Evolutionary conservation across 306 rosid genomes (phyloP).

Genomic region (Inga laurina): DNA sequence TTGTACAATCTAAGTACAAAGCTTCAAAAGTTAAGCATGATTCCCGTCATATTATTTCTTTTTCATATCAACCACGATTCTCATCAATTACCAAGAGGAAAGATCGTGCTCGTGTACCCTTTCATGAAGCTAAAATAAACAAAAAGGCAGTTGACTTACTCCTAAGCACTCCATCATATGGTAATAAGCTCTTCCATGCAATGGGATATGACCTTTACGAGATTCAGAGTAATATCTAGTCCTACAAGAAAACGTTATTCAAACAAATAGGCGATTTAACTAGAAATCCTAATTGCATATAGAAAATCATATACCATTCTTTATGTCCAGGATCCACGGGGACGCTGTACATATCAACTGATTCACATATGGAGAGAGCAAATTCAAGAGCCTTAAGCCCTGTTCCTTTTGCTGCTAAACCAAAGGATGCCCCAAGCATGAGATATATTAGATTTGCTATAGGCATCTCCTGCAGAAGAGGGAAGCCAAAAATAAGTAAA

Average conservation of each 20-base stretch:
- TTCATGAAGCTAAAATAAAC: slow-evolving; percentile 19
- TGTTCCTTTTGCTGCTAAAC: slow-evolving; percentile 98
- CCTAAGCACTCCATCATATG: slow-evolving; percentile 99
- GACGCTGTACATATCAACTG: slow-evolving; percentile 98
- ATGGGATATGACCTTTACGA: slow-evolving; percentile 93
- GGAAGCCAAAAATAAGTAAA: slow-evolving; percentile 27
- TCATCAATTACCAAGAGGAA: slow-evolving; percentile 4
- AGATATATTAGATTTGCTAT: slow-evolving; percentile 89
- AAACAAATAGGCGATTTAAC: slow-evolving; percentile 13
- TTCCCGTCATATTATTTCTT: not conserved
- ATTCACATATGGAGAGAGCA: slow-evolving; percentile 88
- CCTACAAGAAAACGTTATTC: slow-evolving; percentile 49
- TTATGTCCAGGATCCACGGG: slow-evolving; percentile 98
- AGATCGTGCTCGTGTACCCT: not conserved
- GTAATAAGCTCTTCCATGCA: slow-evolving; percentile 96
- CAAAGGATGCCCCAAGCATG: slow-evolving; percentile 95
- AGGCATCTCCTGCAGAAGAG: slow-evolving; percentile 82
- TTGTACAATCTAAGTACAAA: slow-evolving; percentile 10
- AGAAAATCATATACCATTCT: slow-evolving; percentile 70
- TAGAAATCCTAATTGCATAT: slow-evolving; percentile 18
- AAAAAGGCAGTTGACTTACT: slow-evolving; percentile 54
- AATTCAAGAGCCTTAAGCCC: slow-evolving; percentile 99
- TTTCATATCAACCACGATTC: not conserved
- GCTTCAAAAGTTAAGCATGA: slow-evolving; percentile 11
- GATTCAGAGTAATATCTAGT: slow-evolving; percentile 99